Evolutionary conservation across 129 eudicot genomes (phyloP).

Genomic region (Flaveria bidentis): DNA sequence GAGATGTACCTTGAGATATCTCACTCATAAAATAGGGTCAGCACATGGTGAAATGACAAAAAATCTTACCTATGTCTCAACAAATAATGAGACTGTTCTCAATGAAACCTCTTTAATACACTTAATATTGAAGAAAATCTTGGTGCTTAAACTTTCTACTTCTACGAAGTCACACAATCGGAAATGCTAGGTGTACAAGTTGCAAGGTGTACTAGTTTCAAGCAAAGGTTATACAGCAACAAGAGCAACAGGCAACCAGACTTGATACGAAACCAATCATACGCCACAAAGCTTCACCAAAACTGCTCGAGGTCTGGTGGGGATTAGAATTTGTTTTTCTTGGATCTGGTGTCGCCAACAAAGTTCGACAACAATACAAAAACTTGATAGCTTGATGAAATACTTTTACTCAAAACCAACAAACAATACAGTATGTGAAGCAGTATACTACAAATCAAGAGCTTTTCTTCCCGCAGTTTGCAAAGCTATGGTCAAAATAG

Average conservation of each 20-base stretch:
- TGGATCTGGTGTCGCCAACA: conserved; percentile 38
- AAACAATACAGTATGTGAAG: conserved; percentile 39
- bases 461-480: conserved; percentile 44
- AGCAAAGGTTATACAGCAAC: conserved; percentile 28
- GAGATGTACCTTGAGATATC: too few species aligned
- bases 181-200: conserved; percentile 38
- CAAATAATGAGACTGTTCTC: too few species aligned
- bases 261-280: conserved; percentile 34
- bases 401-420: conserved; percentile 41
- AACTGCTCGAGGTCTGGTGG: conserved; percentile 48
- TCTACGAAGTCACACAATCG: conserved; percentile 40
- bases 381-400: conserved; percentile 45
- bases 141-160: not conserved
- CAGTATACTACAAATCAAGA: conserved; percentile 44
- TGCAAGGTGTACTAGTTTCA: conserved; percentile 32
- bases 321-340: conserved; percentile 42
- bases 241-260: conserved; percentile 39
- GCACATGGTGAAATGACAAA: too few species aligned
- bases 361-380: conserved; percentile 40
- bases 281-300: conserved; percentile 33
- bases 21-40: too few species aligned
- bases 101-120: too few species aligned
- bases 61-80: too few species aligned
- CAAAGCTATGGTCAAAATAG: conserved; percentile 50
- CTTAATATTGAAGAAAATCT: conserved; percentile 14